These are phyloP conservation scores for Diplodia corticola DNA, from an alignment of 2,329 filamentous ascomycete species.

Conservation along the genomic window DNA sequence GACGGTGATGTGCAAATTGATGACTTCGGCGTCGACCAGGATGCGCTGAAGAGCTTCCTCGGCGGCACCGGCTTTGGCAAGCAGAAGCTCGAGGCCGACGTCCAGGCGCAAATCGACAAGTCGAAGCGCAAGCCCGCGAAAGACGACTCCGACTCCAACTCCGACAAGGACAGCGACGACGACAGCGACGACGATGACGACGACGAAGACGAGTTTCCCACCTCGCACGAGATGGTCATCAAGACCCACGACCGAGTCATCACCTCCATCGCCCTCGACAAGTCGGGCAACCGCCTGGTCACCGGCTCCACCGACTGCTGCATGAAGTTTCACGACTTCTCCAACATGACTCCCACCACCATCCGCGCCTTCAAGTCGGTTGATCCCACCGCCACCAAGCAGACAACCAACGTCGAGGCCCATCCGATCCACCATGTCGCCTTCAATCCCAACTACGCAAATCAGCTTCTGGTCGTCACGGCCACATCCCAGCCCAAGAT, in stretches of 20 bases:
- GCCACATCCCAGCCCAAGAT: constrained; percentile 90
- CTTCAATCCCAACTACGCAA: constrained; percentile 80
- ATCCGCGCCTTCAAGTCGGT: constrained; percentile 90
- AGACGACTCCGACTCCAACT: constrained; percentile 31
- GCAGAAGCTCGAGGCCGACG: constrained; percentile 69
- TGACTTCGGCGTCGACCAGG: constrained; percentile 48
- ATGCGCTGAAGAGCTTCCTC: constrained; percentile 74
- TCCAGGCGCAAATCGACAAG: constrained; percentile 77
- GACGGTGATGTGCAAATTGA: constrained; percentile 19
- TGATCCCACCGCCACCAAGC: constrained; percentile 79
- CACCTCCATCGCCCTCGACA: constrained; percentile 80
- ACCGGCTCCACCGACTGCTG: constrained; percentile 91
- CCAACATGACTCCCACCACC: constrained; percentile 92
- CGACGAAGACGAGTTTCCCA: constrained; percentile 84
- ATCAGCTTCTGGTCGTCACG: constrained; percentile 80
- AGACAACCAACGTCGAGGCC: constrained; percentile 70
- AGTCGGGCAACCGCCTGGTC: constrained; percentile 78
- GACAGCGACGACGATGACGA: constrained; percentile 61
- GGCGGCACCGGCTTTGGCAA: constrained; percentile 80
- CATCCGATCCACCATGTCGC: constrained; percentile 84
- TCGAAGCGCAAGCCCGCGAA: constrained; percentile 60
- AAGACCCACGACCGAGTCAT: constrained; percentile 90
- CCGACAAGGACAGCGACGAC: constrained; percentile 39
- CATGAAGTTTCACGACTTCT: constrained; percentile 91
- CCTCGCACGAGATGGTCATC: constrained; percentile 88